Base-by-base conservation (phyloP, 2,329 filamentous ascomycete genomes). In the Colletotrichum sp. region DNA sequence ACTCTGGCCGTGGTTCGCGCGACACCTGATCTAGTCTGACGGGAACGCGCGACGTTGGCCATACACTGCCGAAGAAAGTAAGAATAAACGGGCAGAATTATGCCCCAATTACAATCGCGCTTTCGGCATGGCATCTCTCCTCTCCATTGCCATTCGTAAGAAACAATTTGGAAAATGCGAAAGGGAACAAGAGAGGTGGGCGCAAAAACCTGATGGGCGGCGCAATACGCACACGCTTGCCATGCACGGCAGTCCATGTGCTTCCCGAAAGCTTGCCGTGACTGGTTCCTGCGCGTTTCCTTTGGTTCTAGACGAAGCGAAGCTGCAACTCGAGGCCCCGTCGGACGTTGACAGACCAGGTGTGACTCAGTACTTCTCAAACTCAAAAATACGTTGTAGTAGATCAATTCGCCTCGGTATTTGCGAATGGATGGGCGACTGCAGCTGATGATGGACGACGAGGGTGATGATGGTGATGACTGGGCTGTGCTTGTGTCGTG, bases 181-280 rank as follows among this genome's bases (percentile, higher is more conserved):
- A 43, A 62, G 32, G 69, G 52, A 36, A 7, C n/a, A 30, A 34
- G 25, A 36, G n/a, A 62, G n/a, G n/a, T n/a, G 22, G 58, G 28
- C 32, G 30, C 58, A n/a, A 34, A 34, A 36, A 34, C 18, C n/a
- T 32, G 58, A 36, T 22, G 18, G 27, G 58, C 8, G 28, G 28
- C 18, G n/a, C 10, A 25, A 22, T 13, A 22, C 36, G 15, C 56
- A 61, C 58, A 28, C 58, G 28, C 70, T 55, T 65, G 32, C 36
- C 67, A 68, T 72, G 69, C 69, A 64, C 62, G 69, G 64, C 69
- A 62, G 69, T 68, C 55, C 73, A 75, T 75, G 68, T 72, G 62
- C 22, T 72, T 48, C 62, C 58, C n/a, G 22, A 56, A 13, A 32
- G 39, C 69, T 39, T 18, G 30, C 22, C 7, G 22, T 67, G 62